Evolutionary conservation across 2,329 filamentous ascomycete species (phyloP), one percentile per base, ranked within the genome.

Genomic region (Aspergillus ustus): DNA sequence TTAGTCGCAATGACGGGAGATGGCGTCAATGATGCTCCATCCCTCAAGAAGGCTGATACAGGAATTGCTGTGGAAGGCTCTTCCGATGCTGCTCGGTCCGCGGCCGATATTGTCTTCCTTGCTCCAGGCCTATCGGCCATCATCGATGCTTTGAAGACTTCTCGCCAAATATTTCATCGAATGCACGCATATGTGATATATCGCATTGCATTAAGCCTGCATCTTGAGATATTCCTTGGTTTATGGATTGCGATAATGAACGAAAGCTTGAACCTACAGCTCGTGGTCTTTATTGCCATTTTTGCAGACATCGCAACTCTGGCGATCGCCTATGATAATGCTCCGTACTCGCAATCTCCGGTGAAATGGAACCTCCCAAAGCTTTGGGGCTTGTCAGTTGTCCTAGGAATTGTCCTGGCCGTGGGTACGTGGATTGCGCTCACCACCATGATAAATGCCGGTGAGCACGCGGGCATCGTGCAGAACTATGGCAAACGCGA

Each of bases 111-210:
- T 71, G 92, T 97, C 71, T 96, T 96, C 85, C 87, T 96, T 76
- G 92, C 91, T 70, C 92, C 92, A 59, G 93, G 92, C 83, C 88
- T 96, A 65, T 93, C 92, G 79, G 91, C 92, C 66, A 96, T 96
- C 78, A 96, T 96, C 72, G 92, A 96, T 77, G 92, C 92, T 63
- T 86, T 96, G 70, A 96, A 96, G 84, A 96, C 91, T 68, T 94
- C 92, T 34, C 91, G 93, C 73, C 92, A 96, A 79, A 96, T 97
- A 78, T 96, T 96, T 85, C 92, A 96, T 82, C 91, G 93, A 73
- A 96, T 97, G 92, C 95, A 96, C 82, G 91, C 92, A 63, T 97
- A 96, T 83, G 91, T 97, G 68, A 91, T 96, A 73, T 96, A 96
- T 84, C 91, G 93, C 86, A 96, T 97, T 73, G 92, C 93, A 52